phyloP scores from a whole-genome alignment of 169 alveolate species.

The Eimeria brunetti region DNA sequence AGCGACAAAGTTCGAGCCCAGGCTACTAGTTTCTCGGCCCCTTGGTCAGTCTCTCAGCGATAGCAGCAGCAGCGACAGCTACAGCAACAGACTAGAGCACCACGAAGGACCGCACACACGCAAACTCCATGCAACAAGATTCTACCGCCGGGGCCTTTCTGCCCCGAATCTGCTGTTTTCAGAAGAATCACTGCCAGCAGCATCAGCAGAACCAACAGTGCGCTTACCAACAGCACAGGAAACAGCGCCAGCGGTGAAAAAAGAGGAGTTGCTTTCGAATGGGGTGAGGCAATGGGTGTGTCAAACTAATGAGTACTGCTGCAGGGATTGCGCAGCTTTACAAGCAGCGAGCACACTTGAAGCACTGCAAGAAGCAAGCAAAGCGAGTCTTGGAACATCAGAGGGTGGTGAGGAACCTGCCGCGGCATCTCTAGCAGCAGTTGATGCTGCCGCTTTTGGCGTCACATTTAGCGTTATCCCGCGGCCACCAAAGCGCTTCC shows the following conservation, averaged over 20 bases:
- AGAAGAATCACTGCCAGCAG: not conserved
- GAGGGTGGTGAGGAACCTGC: not conserved
- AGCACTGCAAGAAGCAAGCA: not conserved
- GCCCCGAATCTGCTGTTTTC: conserved; percentile 15
- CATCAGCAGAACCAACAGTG: conserved; percentile 36
- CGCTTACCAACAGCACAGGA: not conserved
- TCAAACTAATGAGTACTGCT: not conserved
- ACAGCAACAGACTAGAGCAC: not conserved
- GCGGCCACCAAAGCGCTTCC: not conserved
- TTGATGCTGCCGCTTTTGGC: conserved; percentile 4
- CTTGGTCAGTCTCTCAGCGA: not conserved
- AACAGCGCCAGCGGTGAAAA: not conserved
- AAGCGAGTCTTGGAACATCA: not conserved
- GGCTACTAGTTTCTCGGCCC: not conserved
- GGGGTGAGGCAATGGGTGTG: not conserved
- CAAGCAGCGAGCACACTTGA: not conserved
- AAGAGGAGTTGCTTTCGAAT: not conserved
- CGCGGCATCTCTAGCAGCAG: conserved; percentile 6
- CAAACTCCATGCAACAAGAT: not conserved
- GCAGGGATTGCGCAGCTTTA: conserved; percentile 1
- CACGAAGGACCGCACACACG: too few species aligned
- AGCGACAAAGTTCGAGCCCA: not conserved
- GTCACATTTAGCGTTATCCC: not conserved
- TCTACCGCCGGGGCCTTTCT: conserved; percentile 3
- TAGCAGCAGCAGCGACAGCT: conserved; percentile 34